These are phyloP conservation scores for Boletus sp. DNA, from an alignment of 1,284 basidiomycete species.

Conservation along the genomic window DNA sequence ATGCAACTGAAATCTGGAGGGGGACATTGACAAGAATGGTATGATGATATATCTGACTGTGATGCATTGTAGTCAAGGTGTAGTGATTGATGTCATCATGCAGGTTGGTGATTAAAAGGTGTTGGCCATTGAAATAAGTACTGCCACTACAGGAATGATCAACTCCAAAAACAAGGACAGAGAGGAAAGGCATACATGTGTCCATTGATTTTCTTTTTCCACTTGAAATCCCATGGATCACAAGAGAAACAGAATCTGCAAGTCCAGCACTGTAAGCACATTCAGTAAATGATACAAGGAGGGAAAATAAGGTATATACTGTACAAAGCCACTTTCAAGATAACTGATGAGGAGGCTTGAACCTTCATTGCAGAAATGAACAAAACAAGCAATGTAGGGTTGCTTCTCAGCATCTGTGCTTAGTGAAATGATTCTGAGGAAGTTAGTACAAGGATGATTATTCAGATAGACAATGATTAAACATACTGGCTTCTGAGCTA, in stretches of 20 bases:
- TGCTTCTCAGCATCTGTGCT: neutral
- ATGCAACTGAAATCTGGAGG: too few species aligned
- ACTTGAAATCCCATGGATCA: conserved; percentile 8
- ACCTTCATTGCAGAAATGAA: neutral
- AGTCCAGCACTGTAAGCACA: too few species aligned
- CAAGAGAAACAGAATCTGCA: neutral
- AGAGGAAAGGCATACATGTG: neutral
- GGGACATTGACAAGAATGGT: neutral
- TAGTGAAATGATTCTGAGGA: conserved; percentile 1
- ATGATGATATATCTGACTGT: neutral
- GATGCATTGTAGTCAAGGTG: neutral
- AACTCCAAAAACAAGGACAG: too few species aligned
- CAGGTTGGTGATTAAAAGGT: conserved; percentile 4
- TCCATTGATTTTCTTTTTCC: conserved; percentile 9
- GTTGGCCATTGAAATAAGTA: neutral
- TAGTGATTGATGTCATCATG: neutral
- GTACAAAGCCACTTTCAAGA: conserved; percentile 1
- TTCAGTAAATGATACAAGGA: too few species aligned
- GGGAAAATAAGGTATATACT: too few species aligned
- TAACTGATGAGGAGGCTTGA: neutral
- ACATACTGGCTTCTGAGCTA: neutral
- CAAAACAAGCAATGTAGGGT: neutral
- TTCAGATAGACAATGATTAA: too few species aligned
- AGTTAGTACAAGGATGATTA: too few species aligned
- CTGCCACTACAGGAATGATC: too few species aligned